Percentiles rank a stretch among this genome's conserved stretches.
Conservation (phyloP, 1,139 yeast species). For the Debaryomycetaceae sp. region DNA sequence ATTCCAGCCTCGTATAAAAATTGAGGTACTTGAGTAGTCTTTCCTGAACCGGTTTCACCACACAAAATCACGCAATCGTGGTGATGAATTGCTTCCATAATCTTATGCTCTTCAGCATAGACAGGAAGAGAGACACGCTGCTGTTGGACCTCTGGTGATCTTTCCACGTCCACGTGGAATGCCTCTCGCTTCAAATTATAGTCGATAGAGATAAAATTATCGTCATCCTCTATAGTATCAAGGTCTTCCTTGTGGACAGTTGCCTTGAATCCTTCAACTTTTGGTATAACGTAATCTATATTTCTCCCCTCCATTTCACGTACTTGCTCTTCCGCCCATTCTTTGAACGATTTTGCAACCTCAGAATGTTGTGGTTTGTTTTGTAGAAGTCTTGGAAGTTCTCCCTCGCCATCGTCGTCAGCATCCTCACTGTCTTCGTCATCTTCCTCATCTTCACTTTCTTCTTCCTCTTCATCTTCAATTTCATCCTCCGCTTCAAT, state of each 20-base stretch:
- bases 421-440: slow-evolving; percentile 17
- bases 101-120: slow-evolving; percentile 82
- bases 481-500: slow-evolving; percentile 37
- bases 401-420: slow-evolving; percentile 21
- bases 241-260: slow-evolving; percentile 58
- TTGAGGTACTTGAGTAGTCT: slow-evolving; percentile 76
- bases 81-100: slow-evolving; percentile 94
- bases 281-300: slow-evolving; percentile 43
- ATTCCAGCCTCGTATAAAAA: slow-evolving; percentile 85
- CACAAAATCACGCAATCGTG: slow-evolving; percentile 89
- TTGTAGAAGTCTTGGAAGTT: slow-evolving; percentile 31
- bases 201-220: slow-evolving; percentile 54
- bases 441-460: slow-evolving; percentile 15
- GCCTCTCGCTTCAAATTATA: slow-evolving; percentile 57
- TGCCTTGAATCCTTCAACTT: slow-evolving; percentile 37
- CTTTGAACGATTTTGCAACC: slow-evolving; percentile 47
- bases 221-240: slow-evolving; percentile 58
- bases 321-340: slow-evolving; percentile 59
- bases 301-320: slow-evolving; percentile 59
- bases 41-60: slow-evolving; percentile 91
- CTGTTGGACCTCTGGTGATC: slow-evolving; percentile 63
- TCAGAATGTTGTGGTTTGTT: slow-evolving; percentile 42
- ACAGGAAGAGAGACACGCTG: slow-evolving; percentile 79
- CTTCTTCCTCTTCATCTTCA: slow-evolving; percentile 14
- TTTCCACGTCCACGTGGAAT: slow-evolving; percentile 61